Evolutionary conservation across 306 rosid genomes (phyloP).

Genomic region (Quercus robur): DNA sequence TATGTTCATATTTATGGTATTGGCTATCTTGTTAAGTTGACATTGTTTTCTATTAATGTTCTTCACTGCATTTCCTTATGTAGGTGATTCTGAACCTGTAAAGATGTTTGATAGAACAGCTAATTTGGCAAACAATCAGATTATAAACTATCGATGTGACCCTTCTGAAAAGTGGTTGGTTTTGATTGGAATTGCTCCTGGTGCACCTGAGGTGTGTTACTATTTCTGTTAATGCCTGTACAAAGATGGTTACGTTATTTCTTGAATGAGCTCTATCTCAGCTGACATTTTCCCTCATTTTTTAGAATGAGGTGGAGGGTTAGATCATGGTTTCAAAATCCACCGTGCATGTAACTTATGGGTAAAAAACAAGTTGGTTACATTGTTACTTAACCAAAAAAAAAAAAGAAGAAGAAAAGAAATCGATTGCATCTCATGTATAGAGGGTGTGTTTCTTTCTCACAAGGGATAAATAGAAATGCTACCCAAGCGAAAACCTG

Average conservation of each 20-base stretch:
- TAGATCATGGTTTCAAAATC: neutral
- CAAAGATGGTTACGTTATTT: neutral
- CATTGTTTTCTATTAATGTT: conserved; percentile 25
- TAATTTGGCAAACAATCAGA: conserved; percentile 90
- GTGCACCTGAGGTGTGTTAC: conserved; percentile 85
- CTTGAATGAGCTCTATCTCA: neutral
- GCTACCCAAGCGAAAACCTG: neutral
- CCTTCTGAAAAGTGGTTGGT: conserved; percentile 99
- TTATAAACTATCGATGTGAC: conserved; percentile 96
- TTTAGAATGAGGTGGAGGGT: neutral
- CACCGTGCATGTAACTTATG: neutral
- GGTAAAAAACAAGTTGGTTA: neutral
- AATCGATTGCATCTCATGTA: neutral
- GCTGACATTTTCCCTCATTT: neutral
- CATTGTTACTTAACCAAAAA: neutral
- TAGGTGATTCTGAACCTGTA: conserved; percentile 94
- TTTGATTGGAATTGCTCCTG: conserved; percentile 98
- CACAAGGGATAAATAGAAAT: neutral
- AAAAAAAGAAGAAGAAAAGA: neutral
- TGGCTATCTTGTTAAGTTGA: neutral
- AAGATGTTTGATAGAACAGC: conserved; percentile 96
- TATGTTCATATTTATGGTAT: neutral
- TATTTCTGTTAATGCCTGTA: conserved; percentile 7
- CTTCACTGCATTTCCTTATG: conserved; percentile 19
- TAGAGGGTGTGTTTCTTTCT: neutral